phyloP scores from a whole-genome alignment of 2,329 filamentous ascomycete genomes.

The Monosporascus sp. region DNA sequence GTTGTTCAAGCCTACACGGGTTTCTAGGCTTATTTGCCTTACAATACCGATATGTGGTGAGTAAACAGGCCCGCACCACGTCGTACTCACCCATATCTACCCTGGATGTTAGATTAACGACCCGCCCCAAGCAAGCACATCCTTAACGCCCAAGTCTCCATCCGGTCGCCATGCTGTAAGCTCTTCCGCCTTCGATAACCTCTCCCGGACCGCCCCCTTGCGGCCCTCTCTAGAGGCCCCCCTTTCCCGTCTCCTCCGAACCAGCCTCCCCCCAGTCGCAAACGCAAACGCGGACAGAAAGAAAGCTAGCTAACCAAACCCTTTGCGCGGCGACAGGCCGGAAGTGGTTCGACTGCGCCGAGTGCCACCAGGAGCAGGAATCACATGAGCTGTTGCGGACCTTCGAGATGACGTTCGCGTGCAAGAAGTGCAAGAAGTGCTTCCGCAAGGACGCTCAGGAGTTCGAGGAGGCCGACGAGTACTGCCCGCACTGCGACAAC shows the following conservation, averaged over 20 bases:
- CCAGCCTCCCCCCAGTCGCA: neutral
- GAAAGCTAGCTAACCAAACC: no score
- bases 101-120: constrained; percentile 1
- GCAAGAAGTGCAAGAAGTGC: constrained; percentile 98
- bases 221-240: neutral
- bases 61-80: neutral
- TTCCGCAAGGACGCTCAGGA: constrained; percentile 91
- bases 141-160: constrained; percentile 94
- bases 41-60: neutral
- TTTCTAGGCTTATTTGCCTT: neutral
- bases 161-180: constrained; percentile 93
- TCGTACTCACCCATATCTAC: neutral
- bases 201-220: neutral
- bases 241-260: neutral
- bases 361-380: constrained; percentile 84
- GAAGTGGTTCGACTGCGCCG: constrained; percentile 98
- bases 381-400: constrained; percentile 69
- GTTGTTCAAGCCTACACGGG: neutral
- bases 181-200: neutral
- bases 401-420: constrained; percentile 89
- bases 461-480: constrained; percentile 96
- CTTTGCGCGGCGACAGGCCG: constrained; percentile 49
- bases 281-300: no score
- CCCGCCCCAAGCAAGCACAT: constrained; percentile 69
- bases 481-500: constrained; percentile 98